These are phyloP conservation scores for Aspergillus sp. DNA, from an alignment of 2,329 filamentous ascomycete species.

Conservation along the genomic window DNA sequence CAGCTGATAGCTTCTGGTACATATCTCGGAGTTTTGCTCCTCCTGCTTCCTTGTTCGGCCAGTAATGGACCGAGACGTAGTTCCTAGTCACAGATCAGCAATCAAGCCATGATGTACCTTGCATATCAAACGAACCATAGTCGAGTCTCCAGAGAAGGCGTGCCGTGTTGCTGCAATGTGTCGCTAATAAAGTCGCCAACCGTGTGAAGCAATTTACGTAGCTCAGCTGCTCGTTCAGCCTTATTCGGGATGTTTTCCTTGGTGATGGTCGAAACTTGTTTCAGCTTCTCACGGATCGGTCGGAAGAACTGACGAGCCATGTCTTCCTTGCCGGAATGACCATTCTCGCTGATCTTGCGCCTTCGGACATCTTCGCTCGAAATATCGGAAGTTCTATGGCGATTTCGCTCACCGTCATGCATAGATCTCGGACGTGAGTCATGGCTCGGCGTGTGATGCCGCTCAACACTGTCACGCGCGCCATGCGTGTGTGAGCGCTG, in stretches of 20 bases:
- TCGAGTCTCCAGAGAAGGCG: slow-evolving; percentile 41
- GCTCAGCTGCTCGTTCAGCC: slow-evolving; percentile 40
- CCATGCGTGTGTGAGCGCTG: slow-evolving; percentile 41
- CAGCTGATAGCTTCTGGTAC: slow-evolving; percentile 34
- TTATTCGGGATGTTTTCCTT: slow-evolving; percentile 46
- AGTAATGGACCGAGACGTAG: slow-evolving; percentile 44
- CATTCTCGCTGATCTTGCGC: slow-evolving; percentile 37
- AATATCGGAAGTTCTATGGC: slow-evolving; percentile 32
- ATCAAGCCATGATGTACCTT: neutral
- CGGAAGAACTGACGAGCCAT: slow-evolving; percentile 46
- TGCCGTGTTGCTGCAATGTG: slow-evolving; percentile 37
- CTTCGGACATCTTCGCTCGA: slow-evolving; percentile 35
- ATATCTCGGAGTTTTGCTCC: slow-evolving; percentile 36
- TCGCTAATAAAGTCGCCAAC: slow-evolving; percentile 47
- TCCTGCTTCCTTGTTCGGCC: slow-evolving; percentile 45
- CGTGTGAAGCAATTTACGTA: slow-evolving; percentile 42
- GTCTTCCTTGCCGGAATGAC: slow-evolving; percentile 31
- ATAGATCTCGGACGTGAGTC: slow-evolving; percentile 37
- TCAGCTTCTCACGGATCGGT: slow-evolving; percentile 44
- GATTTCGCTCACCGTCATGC: slow-evolving; percentile 32
- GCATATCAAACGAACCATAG: slow-evolving; percentile 39
- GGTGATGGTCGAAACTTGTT: slow-evolving; percentile 44
- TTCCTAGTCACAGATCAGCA: slow-evolving; percentile 36
- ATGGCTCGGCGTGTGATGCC: slow-evolving; percentile 40
- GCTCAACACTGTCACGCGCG: slow-evolving; percentile 41